Percentiles rank a stretch among this genome's conserved stretches.
phyloP scores from a whole-genome alignment of 768 basidiomycete species.

The Lentinula detonsa region DNA sequence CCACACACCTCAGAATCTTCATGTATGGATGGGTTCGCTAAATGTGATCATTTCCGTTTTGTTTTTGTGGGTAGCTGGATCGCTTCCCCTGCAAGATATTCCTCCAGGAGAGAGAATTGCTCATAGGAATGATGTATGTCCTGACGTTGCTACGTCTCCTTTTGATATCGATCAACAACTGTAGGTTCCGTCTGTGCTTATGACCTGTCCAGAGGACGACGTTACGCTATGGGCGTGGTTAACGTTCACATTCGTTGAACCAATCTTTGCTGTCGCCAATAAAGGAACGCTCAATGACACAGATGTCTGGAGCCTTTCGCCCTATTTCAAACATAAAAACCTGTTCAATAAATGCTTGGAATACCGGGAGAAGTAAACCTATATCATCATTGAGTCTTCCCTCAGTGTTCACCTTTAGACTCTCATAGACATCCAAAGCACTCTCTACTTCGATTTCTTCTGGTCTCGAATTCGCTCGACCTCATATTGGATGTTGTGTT shows the following conservation, averaged over 20 bases:
- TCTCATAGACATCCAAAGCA: constrained; percentile 42
- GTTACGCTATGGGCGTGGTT: constrained; percentile 62
- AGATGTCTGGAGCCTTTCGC: constrained; percentile 63
- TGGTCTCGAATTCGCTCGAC: constrained; percentile 65
- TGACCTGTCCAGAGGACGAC: constrained; percentile 61
- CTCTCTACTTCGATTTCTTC: constrained; percentile 54
- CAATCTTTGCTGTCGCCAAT: constrained; percentile 48
- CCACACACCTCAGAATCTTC: constrained; percentile 13
- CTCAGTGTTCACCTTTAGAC: neutral
- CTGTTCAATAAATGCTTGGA: constrained; percentile 57
- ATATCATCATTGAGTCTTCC: neutral
- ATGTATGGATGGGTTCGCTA: constrained; percentile 1
- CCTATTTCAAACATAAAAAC: constrained; percentile 62
- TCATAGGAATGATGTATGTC: constrained; percentile 36
- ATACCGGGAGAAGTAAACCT: constrained; percentile 36
- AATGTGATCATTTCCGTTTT: constrained; percentile 27
- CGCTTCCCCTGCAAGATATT: constrained; percentile 42
- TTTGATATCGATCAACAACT: neutral
- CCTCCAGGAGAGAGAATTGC: constrained; percentile 47
- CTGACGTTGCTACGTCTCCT: constrained; percentile 1
- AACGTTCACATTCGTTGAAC: constrained; percentile 59
- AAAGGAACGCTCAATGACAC: constrained; percentile 40
- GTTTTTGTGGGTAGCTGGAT: constrained; percentile 49
- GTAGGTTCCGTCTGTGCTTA: constrained; percentile 42
- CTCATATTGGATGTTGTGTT: constrained; percentile 53